Conservation (phyloP, 306 rosid genomes). For the Morella rubra region DNA sequence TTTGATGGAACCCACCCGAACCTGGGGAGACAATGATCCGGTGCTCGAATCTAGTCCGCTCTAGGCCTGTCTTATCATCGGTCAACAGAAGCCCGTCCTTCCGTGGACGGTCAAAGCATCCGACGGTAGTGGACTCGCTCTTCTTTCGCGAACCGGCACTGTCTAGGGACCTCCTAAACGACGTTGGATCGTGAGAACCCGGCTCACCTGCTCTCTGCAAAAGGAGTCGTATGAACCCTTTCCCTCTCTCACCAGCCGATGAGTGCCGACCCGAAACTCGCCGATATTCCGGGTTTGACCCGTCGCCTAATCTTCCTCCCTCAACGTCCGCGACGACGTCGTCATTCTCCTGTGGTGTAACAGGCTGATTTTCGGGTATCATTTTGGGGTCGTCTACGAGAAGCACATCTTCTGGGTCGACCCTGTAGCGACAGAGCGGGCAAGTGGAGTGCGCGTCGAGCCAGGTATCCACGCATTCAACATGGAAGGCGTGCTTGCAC, state of each 20-base stretch:
- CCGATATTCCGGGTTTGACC: constrained; percentile 18
- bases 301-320: constrained; percentile 1
- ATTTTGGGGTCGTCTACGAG: constrained; percentile 39
- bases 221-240: constrained; percentile 13
- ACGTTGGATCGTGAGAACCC: constrained; percentile 23
- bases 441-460: constrained; percentile 97
- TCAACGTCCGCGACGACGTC: constrained; percentile 32
- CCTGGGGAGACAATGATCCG: constrained; percentile 65
- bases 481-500: constrained; percentile 91
- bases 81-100: constrained; percentile 63
- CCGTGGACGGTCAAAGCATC: constrained; percentile 53
- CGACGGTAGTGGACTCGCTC: constrained; percentile 26
- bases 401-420: constrained; percentile 85
- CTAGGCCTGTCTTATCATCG: constrained; percentile 28
- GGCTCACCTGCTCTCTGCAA: constrained; percentile 8
- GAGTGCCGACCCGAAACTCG: constrained; percentile 68
- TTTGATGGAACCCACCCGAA: constrained; percentile 31
- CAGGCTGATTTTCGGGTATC: constrained; percentile 4
- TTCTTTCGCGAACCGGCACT: constrained; percentile 32
- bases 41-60: constrained; percentile 55
- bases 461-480: constrained; percentile 98
- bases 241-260: constrained; percentile 54
- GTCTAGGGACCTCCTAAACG: constrained; percentile 68
- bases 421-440: constrained; percentile 80
- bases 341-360: constrained; percentile 5